Percentiles rank a stretch among this genome's conserved stretches.
phyloP scores from a whole-genome alignment of 345 rosid genomes.

The Garcia nutans region DNA sequence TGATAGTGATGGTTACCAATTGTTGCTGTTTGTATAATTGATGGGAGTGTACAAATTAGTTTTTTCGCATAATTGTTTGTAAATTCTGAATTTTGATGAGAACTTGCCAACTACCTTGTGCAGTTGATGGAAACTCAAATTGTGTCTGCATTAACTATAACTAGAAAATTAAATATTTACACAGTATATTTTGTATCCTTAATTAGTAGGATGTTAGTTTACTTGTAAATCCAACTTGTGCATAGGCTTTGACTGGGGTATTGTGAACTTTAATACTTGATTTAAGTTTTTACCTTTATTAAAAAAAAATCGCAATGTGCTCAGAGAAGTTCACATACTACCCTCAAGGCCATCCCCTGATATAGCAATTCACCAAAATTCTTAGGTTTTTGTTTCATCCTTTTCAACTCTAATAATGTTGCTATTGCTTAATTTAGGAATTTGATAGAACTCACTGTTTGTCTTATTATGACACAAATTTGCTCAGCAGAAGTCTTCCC shows the following conservation, averaged over 20 bases:
- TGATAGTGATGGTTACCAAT: background rate
- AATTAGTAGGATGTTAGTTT: background rate
- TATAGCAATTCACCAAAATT: background rate
- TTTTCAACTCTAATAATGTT: background rate
- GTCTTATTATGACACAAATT: slow-evolving; percentile 19
- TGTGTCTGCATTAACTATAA: background rate
- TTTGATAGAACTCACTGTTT: slow-evolving; percentile 1
- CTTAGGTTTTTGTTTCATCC: background rate
- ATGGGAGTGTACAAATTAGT: background rate
- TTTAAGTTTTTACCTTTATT: background rate
- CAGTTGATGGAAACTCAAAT: background rate
- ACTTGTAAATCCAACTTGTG: background rate
- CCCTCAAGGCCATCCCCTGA: background rate
- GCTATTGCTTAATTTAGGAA: background rate
- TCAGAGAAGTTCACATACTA: background rate
- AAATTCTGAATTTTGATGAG: background rate
- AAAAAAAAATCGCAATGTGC: no score
- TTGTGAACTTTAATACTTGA: background rate
- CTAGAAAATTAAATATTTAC: background rate
- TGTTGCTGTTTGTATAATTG: background rate
- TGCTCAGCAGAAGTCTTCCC: slow-evolving; percentile 31
- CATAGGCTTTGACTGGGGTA: background rate
- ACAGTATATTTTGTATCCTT: background rate
- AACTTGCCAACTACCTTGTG: background rate
- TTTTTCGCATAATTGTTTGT: background rate